Evolutionary conservation across 805 yeast species (phyloP).

Genomic region (Myxozyma lipomycoides): DNA sequence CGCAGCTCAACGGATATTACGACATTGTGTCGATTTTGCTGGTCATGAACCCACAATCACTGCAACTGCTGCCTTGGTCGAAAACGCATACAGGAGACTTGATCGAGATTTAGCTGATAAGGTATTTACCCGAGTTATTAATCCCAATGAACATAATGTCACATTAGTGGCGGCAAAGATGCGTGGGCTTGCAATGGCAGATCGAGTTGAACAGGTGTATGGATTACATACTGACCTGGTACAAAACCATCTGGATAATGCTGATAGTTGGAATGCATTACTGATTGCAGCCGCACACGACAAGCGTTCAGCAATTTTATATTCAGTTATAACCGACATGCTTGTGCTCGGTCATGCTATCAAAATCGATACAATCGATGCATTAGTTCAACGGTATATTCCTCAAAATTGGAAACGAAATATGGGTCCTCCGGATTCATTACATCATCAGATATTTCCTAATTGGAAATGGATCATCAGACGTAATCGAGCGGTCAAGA

Average conservation of each 20-base stretch:
- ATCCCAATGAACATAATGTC: neutral
- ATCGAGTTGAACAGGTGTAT: neutral
- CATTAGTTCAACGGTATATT: neutral
- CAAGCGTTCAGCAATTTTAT: neutral
- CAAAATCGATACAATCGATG: neutral
- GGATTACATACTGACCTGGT: neutral
- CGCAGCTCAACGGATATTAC: neutral
- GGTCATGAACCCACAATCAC: neutral
- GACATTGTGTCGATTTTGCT: neutral
- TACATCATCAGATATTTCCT: neutral
- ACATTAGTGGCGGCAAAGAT: neutral
- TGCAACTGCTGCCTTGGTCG: neutral
- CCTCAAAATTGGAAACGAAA: neutral
- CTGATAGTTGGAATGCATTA: conserved; percentile 1
- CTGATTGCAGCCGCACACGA: neutral
- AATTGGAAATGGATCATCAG: neutral
- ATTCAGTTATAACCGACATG: neutral
- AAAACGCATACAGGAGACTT: neutral
- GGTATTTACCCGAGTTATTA: neutral
- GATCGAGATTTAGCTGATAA: neutral
- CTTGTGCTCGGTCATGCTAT: neutral
- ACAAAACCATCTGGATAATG: neutral
- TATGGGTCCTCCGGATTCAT: neutral
- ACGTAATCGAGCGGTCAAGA: neutral
- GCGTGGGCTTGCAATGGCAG: neutral